Evolutionary conservation across 225 moss, liverwort and hornwort genomes (phyloP).

Genomic region (Marchantia paleacea): DNA sequence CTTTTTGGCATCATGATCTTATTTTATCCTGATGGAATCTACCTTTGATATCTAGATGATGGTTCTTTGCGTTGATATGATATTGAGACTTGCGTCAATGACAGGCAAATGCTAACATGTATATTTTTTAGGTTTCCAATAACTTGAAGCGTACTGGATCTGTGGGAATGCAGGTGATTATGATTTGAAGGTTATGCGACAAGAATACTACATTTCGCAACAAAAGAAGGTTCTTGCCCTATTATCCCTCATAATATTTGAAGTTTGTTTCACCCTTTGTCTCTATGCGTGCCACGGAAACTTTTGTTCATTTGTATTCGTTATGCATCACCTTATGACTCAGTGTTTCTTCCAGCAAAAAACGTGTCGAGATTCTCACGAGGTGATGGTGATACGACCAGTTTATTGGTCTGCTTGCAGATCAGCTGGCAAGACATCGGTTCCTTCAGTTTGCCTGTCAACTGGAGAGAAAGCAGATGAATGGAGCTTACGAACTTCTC

Average conservation of each 20-base stretch:
- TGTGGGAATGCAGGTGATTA: conserved; percentile 61
- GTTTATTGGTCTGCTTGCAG: conserved; percentile 82
- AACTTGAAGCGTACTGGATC: neutral
- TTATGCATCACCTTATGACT: neutral
- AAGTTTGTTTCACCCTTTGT: neutral
- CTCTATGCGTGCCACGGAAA: neutral
- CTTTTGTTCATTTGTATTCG: neutral
- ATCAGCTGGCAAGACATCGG: conserved; percentile 84
- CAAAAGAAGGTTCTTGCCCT: conserved; percentile 67
- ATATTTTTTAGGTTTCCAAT: no score
- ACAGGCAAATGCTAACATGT: no score
- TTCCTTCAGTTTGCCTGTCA: conserved; percentile 93
- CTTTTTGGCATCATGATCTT: no score
- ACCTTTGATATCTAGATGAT: no score
- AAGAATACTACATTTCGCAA: conserved; percentile 92
- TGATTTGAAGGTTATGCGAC: conserved; percentile 95
- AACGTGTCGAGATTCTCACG: neutral
- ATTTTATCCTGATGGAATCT: no score
- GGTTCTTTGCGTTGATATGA: no score
- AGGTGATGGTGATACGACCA: conserved; percentile 19
- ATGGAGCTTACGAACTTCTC: conserved; percentile 81
- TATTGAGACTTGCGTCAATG: no score
- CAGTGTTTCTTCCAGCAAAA: neutral
- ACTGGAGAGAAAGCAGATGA: conserved; percentile 91
- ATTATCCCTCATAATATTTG: no score